Conservation (phyloP, 78 protist genomes). For the Dictyostelium capitatum region DNA sequence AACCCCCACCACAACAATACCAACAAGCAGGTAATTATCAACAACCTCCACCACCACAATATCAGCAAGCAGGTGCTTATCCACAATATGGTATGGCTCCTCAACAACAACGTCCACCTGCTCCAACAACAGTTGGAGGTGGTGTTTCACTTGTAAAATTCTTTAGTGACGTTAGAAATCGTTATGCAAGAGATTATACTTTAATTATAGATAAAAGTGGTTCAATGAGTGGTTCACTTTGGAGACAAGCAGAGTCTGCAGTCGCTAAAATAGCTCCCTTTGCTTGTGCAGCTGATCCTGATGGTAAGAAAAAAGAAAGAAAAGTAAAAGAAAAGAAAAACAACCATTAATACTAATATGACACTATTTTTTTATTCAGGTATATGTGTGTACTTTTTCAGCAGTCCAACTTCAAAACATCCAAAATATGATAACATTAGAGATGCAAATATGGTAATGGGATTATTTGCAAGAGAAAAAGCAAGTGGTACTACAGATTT, state of each 20-base stretch:
- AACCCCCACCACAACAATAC: too few relatives aligned
- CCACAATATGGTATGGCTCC: neutral
- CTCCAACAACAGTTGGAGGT: neutral
- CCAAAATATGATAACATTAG: conserved; percentile 44
- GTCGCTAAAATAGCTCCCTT: conserved; percentile 75
- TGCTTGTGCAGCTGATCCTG: conserved; percentile 61
- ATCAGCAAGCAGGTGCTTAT: neutral
- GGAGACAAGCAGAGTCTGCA: conserved; percentile 44
- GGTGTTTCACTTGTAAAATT: conserved; percentile 55
- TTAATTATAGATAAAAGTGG: conserved; percentile 64
- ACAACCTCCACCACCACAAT: too few relatives aligned
- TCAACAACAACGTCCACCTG: neutral
- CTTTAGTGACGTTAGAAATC: conserved; percentile 52
- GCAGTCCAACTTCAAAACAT: conserved; percentile 15
- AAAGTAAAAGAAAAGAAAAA: too few relatives aligned
- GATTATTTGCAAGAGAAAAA: conserved; percentile 52
- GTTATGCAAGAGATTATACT: conserved; percentile 69
- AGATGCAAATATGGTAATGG: conserved; percentile 37
- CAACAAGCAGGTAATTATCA: too few relatives aligned
- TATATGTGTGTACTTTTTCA: too few relatives aligned
- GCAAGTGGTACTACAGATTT: conserved; percentile 85
- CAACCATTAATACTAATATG: too few relatives aligned
- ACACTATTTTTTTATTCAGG: too few relatives aligned
- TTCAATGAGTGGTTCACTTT: conserved; percentile 49
- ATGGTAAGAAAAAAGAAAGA: too few relatives aligned